These are phyloP conservation scores for Ceratocystis smalleyi DNA, from an alignment of 2,329 filamentous ascomycete species.

Conservation along the genomic window DNA sequence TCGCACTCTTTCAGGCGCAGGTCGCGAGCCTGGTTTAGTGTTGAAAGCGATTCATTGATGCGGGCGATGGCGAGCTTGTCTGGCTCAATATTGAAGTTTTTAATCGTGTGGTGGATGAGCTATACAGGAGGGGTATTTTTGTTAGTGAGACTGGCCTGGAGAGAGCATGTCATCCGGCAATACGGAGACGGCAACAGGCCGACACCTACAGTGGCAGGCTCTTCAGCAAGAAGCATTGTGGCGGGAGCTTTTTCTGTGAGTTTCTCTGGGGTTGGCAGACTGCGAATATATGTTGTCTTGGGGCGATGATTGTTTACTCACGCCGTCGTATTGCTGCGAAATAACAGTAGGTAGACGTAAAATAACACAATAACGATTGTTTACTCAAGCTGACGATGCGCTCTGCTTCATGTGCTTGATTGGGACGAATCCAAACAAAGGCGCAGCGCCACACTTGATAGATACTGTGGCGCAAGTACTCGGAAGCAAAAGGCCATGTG, in stretches of 20 bases:
- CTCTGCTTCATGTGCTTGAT: conserved; percentile 5
- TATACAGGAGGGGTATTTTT: conserved; percentile 25
- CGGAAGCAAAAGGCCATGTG: background rate
- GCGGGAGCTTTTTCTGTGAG: background rate
- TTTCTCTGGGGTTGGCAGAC: background rate
- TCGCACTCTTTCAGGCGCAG: conserved; percentile 59
- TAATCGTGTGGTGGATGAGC: conserved; percentile 82
- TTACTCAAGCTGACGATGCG: background rate
- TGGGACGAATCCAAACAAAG: conserved; percentile 1
- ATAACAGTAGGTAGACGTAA: too few relatives aligned
- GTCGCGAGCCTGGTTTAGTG: conserved; percentile 70
- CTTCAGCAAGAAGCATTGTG: conserved; percentile 87
- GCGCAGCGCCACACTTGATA: background rate
- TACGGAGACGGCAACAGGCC: background rate
- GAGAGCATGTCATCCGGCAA: too few relatives aligned
- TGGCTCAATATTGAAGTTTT: conserved; percentile 86
- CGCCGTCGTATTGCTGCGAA: too few relatives aligned
- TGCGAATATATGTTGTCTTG: background rate
- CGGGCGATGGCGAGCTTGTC: conserved; percentile 75
- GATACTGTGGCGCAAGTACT: conserved; percentile 5
- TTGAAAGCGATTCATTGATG: conserved; percentile 67
- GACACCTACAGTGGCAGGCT: conserved; percentile 61
- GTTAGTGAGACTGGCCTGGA: background rate
- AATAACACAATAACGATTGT: too few relatives aligned
- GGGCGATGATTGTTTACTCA: background rate